A percentile compares a stretch with the other conserved stretches of the same genome.
phyloP scores from a whole-genome alignment of 495 filamentous ascomycete genomes.

The Clavariopsis aquatica region DNA sequence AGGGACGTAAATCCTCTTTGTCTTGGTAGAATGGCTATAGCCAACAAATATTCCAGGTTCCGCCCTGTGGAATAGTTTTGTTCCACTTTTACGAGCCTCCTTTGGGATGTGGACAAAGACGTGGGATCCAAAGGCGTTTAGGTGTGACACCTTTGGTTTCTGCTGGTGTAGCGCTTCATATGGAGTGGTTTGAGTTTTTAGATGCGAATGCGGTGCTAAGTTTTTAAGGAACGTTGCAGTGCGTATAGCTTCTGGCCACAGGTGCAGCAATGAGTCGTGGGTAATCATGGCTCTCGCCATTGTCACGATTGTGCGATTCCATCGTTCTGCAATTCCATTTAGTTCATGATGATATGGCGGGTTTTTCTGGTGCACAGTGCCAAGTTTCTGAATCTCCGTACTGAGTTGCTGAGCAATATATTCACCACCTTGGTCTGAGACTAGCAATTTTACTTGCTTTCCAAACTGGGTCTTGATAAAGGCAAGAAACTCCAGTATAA shows the following conservation, averaged over 20 bases:
- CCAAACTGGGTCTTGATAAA: too few species aligned
- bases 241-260: neutral
- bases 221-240: neutral
- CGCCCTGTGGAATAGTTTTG: neutral
- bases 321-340: neutral
- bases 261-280: neutral
- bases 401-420: too few species aligned
- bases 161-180: neutral
- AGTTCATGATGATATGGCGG: conserved; percentile 1
- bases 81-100: neutral
- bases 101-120: neutral
- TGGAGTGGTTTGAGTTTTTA: neutral
- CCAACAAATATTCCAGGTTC: neutral
- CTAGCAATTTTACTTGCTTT: too few species aligned
- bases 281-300: neutral
- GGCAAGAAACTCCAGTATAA: too few species aligned
- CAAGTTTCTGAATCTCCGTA: too few species aligned
- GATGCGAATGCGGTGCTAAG: neutral
- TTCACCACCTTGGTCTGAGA: too few species aligned
- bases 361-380: neutral
- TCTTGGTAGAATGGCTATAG: neutral
- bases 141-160: neutral
- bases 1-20: neutral
- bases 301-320: neutral
- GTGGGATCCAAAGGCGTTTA: neutral